phyloP scores from a whole-genome alignment of 148 eudicot genomes.

The Cornus kousa region DNA sequence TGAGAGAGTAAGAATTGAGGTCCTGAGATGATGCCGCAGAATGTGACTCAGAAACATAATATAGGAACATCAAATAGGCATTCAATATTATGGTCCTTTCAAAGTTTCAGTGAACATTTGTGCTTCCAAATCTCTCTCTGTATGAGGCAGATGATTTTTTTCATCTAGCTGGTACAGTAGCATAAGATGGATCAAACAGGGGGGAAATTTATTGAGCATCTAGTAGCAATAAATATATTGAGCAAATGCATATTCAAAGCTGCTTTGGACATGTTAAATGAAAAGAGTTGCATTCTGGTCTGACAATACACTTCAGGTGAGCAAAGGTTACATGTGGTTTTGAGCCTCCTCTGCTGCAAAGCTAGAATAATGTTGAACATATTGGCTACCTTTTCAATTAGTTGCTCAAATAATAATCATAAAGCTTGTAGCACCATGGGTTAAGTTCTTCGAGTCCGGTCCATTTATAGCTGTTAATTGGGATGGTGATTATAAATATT shows the following conservation, averaged over 20 bases:
- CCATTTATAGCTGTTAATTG: not conserved
- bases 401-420: not conserved
- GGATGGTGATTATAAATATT: not conserved
- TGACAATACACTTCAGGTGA: not conserved
- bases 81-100: not conserved
- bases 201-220: not conserved
- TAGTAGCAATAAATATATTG: not conserved
- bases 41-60: too few species aligned
- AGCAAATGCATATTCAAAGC: not conserved
- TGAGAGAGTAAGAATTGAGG: not conserved
- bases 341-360: not conserved
- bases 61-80: not conserved
- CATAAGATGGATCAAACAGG: not conserved
- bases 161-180: not conserved
- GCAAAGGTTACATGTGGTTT: not conserved
- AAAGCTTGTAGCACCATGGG: not conserved
- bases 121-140: not conserved
- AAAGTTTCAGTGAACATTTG: not conserved
- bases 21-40: not conserved
- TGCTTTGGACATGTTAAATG: not conserved
- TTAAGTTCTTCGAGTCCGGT: not conserved
- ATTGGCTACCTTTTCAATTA: too few species aligned
- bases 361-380: not conserved
- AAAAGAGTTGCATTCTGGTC: not conserved
- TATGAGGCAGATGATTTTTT: not conserved